Evolutionary conservation across 257 asterid genomes (phyloP), one percentile per base, ranked within the genome.

Genomic region (Cordia subcordata): DNA sequence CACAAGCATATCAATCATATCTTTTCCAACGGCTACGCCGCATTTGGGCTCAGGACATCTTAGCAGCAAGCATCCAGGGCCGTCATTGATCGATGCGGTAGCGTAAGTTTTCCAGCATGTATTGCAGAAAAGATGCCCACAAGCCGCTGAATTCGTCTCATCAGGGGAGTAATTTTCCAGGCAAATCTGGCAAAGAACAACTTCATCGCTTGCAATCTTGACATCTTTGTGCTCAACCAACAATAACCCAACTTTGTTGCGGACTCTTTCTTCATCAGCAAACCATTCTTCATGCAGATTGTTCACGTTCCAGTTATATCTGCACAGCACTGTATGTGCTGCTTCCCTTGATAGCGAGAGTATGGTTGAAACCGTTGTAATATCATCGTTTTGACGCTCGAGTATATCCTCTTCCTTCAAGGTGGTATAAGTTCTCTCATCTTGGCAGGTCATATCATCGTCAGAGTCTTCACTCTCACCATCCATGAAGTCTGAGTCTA

Each of bases 211-310:
- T 44, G 69, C 61, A 63, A 11, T 27, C 6, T 20, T 13, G 49
- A 10, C 33, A 20, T 20, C 57, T 18, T 53, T 53, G 38, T 11
- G 14, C 35, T 10, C 9, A 13, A 21, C 27, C 23, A 17, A 35
- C 40, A 38, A 12, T 45, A 64, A 32, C 6, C 81, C 81, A 17
- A 63, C 66, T 17, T 69, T 32, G 27, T 22, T n/a, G 14, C 68
- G 65, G 27, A 60, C 53, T 19, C 33, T 54, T 13, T 52, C 67
- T 53, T 67, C 80, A 33, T 65, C 79, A 18, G 77, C 53, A 10
- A 79, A 74, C 88, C 84, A 81, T 15, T 65, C 68, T 5, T 84
- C 84, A 62, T 68, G 65, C 8, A 74, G 67, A 32, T 53, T 19
- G 60, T 27, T 42, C 6, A 65, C 72, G 18, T 49, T 60, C 91